Conservation (phyloP, 2,329 filamentous ascomycete species). For the Colletotrichum kahawae region DNA sequence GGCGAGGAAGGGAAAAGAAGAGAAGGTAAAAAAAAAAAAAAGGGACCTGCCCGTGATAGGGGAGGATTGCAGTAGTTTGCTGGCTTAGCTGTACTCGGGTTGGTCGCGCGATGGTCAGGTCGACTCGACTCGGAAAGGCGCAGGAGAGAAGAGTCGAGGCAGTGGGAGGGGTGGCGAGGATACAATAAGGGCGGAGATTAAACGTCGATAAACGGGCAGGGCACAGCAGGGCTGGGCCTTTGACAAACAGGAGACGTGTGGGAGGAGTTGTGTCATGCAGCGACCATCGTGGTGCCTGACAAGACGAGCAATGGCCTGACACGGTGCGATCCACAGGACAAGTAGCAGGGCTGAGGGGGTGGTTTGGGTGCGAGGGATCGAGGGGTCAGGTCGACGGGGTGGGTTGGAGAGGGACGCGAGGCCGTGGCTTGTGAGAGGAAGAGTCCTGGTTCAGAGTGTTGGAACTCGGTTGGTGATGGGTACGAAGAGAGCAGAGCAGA, state of each 20-base stretch:
- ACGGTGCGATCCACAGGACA: constrained; percentile 11
- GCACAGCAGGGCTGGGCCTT: constrained; percentile 16
- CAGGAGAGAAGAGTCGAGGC: constrained; percentile 18
- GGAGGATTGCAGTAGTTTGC: constrained; percentile 23
- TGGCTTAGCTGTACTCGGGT: constrained; percentile 17
- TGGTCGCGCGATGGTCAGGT: constrained; percentile 20
- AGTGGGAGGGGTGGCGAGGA: constrained; percentile 21
- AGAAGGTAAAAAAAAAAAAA: constrained; percentile 26
- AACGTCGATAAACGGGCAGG: constrained; percentile 19
- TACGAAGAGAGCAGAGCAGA: not conserved
- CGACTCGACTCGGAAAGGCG: constrained; percentile 20
- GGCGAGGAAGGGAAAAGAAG: not conserved
- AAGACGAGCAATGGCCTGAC: constrained; percentile 17
- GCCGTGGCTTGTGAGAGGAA: not conserved
- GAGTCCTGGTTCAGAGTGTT: not conserved
- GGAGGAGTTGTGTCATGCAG: constrained; percentile 22
- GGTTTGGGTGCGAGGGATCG: not conserved
- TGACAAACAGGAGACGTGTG: constrained; percentile 15
- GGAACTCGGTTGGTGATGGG: not conserved
- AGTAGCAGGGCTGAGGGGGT: constrained; percentile 16
- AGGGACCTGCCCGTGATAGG: constrained; percentile 37
- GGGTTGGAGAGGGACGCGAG: not conserved
- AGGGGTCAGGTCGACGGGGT: not conserved
- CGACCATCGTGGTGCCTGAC: constrained; percentile 17
- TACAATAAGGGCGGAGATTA: constrained; percentile 22